These are phyloP conservation scores for Phytopythium delawarense DNA, from an alignment of 352 stramenopile genomes.

Conservation along the genomic window DNA sequence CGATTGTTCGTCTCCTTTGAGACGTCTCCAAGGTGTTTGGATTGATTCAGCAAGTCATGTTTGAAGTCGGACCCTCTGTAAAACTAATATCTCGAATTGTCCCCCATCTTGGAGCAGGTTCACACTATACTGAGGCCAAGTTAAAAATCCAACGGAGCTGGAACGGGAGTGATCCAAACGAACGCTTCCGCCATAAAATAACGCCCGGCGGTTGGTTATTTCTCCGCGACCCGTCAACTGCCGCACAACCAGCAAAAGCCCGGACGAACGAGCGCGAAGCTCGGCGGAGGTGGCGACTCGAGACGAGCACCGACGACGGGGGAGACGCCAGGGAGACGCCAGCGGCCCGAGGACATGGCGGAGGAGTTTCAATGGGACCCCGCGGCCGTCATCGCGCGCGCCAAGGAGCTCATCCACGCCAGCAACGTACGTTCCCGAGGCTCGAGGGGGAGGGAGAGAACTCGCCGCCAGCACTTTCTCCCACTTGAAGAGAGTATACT, in stretches of 20 bases:
- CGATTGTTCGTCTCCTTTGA: too few species aligned
- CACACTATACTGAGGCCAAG: too few species aligned
- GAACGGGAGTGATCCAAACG: too few species aligned
- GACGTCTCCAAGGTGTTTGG: too few species aligned
- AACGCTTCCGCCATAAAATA: too few species aligned
- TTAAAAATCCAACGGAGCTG: too few species aligned
- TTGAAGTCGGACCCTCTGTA: too few species aligned
- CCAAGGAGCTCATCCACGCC: conserved; percentile 65
- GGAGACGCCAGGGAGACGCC: neutral
- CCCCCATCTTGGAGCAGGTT: too few species aligned
- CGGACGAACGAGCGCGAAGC: neutral
- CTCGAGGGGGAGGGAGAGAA: too few species aligned
- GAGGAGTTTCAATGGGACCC: conserved; percentile 38
- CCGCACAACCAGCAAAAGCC: neutral
- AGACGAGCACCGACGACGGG: neutral
- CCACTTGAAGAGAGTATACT: neutral
- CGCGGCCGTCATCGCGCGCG: conserved; percentile 41
- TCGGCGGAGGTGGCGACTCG: neutral
- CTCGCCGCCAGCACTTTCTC: neutral
- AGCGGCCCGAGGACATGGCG: neutral
- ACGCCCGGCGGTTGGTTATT: too few species aligned
- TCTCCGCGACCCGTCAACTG: neutral
- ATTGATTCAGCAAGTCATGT: too few species aligned
- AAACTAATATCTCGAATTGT: too few species aligned
- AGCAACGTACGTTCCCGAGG: conserved; percentile 61